A percentile compares a stretch with the other conserved stretches of the same genome.
phyloP scores from a whole-genome alignment of 78 protist species.

The Acrasis kona region DNA sequence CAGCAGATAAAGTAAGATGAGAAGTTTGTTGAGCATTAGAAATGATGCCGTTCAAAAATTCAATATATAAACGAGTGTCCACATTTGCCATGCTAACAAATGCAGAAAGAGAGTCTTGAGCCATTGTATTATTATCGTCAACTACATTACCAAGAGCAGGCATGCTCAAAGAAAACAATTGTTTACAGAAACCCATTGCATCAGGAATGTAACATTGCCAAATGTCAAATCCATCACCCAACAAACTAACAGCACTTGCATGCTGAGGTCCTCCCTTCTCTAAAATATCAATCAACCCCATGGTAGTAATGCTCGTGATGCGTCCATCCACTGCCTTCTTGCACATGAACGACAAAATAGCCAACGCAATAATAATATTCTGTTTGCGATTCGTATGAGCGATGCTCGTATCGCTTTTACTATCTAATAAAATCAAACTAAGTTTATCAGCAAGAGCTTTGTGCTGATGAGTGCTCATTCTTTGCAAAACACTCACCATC shows the following conservation, averaged over 20 bases:
- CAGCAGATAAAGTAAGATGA: background rate
- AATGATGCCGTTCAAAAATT: background rate
- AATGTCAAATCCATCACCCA: background rate
- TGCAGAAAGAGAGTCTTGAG: background rate
- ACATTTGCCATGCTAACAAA: background rate
- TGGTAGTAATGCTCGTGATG: background rate
- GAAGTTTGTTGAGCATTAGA: background rate
- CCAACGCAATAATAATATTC: background rate
- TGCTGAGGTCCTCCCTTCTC: background rate
- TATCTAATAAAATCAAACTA: too few relatives aligned
- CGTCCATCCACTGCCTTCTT: background rate
- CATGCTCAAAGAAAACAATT: background rate
- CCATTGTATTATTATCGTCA: background rate
- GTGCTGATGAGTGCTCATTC: too few relatives aligned
- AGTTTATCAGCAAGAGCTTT: too few relatives aligned
- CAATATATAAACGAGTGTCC: background rate
- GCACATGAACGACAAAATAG: background rate
- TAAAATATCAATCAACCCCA: background rate
- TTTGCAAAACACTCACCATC: background rate
- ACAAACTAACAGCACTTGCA: background rate
- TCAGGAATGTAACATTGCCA: background rate
- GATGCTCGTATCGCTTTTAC: too few relatives aligned
- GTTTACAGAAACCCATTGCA: background rate
- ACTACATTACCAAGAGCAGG: background rate
- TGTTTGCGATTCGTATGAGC: too few relatives aligned